Evolutionary conservation across 2,329 filamentous ascomycete species (phyloP).

Genomic region (Colletotrichum sp.): DNA sequence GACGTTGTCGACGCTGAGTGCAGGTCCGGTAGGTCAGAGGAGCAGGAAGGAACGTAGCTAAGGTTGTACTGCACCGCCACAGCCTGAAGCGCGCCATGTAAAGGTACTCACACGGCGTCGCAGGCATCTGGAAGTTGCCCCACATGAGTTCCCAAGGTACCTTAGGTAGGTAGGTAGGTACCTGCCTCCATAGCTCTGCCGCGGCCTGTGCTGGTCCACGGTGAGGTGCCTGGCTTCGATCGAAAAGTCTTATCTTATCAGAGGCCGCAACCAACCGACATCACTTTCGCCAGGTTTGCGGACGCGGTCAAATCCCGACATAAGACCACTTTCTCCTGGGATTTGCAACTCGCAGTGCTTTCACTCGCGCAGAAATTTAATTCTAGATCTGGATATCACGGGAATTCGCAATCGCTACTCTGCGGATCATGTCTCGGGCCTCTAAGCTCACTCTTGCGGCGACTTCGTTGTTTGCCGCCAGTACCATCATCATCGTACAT

Average conservation of each 20-base stretch:
- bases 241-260: background rate
- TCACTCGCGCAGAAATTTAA: background rate
- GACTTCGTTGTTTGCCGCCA: slow-evolving; percentile 77
- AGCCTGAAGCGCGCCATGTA: background rate
- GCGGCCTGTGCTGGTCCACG: background rate
- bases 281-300: background rate
- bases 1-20: background rate
- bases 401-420: background rate
- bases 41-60: background rate
- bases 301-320: background rate
- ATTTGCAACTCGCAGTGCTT: background rate
- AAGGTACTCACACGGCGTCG: background rate
- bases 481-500: slow-evolving; percentile 86
- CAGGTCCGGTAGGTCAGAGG: background rate
- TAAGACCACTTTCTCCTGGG: background rate
- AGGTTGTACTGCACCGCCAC: background rate
- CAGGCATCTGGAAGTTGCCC: background rate
- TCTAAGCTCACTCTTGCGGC: slow-evolving; percentile 84
- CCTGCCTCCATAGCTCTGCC: background rate
- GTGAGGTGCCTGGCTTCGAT: background rate
- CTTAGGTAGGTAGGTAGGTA: too few relatives aligned
- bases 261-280: background rate
- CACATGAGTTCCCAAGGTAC: background rate
- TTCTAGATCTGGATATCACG: background rate
- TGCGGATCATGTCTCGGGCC: slow-evolving; percentile 77